These are phyloP conservation scores for Gossypium bickii DNA, from an alignment of 345 rosid genomes.

Conservation along the genomic window DNA sequence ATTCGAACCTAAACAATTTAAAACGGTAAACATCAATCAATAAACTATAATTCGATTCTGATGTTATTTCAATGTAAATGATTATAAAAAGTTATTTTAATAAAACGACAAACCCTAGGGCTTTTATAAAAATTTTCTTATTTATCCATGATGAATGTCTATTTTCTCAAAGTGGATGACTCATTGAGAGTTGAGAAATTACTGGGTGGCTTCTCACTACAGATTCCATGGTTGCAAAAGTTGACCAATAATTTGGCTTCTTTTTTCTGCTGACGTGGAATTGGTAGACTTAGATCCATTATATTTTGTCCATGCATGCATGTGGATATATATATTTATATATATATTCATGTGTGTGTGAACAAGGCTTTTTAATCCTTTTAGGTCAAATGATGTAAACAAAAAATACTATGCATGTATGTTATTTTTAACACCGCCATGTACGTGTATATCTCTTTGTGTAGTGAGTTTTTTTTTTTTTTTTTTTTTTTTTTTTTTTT, in stretches of 20 bases:
- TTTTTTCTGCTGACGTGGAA: background rate
- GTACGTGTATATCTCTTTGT: too few species aligned
- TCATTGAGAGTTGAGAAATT: background rate
- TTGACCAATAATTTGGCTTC: background rate
- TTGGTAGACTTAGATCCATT: background rate
- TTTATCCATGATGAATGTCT: too few species aligned
- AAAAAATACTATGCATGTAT: too few species aligned
- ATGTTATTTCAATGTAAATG: too few species aligned
- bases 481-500: too few species aligned
- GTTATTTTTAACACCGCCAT: too few species aligned
- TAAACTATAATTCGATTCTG: too few species aligned
- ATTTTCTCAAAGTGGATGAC: background rate
- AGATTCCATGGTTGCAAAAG: background rate
- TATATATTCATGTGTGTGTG: background rate
- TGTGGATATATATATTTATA: background rate
- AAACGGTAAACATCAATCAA: too few species aligned
- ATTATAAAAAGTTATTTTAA: too few species aligned
- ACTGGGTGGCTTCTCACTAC: background rate
- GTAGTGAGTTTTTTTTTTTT: too few species aligned
- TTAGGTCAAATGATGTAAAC: background rate
- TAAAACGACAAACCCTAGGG: background rate
- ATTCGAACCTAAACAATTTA: too few species aligned
- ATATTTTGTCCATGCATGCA: background rate
- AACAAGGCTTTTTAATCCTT: background rate
- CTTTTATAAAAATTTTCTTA: background rate